phyloP scores from a whole-genome alignment of 805 yeast species.

The Yamadazyma phyllophila region DNA sequence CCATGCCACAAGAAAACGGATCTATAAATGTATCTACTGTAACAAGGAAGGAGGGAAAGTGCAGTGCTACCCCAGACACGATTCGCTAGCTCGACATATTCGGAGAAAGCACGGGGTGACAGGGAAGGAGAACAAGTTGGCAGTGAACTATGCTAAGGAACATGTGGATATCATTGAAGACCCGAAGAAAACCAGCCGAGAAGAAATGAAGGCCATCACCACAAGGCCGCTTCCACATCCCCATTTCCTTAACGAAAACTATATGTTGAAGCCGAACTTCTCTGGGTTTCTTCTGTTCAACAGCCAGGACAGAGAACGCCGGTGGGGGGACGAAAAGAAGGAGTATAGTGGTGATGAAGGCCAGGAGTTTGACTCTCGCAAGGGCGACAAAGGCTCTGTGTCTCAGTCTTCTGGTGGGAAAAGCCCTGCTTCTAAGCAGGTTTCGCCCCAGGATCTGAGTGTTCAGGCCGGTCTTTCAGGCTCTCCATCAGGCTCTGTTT shows the following conservation, averaged over 20 bases:
- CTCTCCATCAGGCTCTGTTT: no score
- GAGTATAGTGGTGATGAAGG: constrained; percentile 6
- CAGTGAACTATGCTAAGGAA: constrained; percentile 43
- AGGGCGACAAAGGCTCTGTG: not conserved
- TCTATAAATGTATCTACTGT: constrained; percentile 42
- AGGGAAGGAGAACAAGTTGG: constrained; percentile 43
- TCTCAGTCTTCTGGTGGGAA: not conserved
- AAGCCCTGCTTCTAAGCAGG: not conserved
- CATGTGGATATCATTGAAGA: constrained; percentile 40
- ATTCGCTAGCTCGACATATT: constrained; percentile 43
- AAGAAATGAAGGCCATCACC: constrained; percentile 12
- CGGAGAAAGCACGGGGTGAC: constrained; percentile 44
- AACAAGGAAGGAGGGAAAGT: constrained; percentile 31
- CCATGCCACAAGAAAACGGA: constrained; percentile 43
- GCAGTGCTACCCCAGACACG: constrained; percentile 44
- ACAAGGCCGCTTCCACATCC: constrained; percentile 30
- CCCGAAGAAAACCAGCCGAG: constrained; percentile 11
- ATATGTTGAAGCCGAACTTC: constrained; percentile 26
- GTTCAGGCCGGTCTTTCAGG: not conserved
- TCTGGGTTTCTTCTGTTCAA: constrained; percentile 32
- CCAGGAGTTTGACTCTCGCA: not conserved
- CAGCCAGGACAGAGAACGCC: constrained; percentile 13
- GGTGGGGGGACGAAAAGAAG: not conserved
- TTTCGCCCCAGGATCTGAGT: not conserved
- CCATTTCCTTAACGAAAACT: constrained; percentile 28